phyloP scores from a whole-genome alignment of 2,329 filamentous ascomycete species.

The Claviceps fusiformis region DNA sequence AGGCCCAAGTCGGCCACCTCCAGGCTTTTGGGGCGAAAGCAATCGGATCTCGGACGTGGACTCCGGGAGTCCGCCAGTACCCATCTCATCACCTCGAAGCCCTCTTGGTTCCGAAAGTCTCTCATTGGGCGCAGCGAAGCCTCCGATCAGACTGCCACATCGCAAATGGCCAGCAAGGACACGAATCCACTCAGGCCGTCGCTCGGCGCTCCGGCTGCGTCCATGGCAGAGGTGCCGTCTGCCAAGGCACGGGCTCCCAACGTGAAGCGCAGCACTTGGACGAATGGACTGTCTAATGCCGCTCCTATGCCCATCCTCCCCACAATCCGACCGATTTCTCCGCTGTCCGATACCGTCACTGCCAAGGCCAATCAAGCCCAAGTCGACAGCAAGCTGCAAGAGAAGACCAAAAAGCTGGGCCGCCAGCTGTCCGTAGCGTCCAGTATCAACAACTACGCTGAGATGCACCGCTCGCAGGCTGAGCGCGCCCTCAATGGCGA shows the following conservation, averaged over 20 bases:
- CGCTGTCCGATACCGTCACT: conserved; percentile 85
- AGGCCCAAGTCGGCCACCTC: conserved; percentile 84
- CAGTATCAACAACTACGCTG: conserved; percentile 82
- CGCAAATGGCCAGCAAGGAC: conserved; percentile 34
- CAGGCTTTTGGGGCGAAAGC: conserved; percentile 74
- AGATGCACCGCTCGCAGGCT: conserved; percentile 79
- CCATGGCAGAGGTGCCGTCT: conserved; percentile 24
- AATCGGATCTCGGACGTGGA: conserved; percentile 63
- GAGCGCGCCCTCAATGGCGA: conserved; percentile 81
- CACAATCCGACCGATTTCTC: conserved; percentile 86
- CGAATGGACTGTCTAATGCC: conserved; percentile 63
- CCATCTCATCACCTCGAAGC: conserved; percentile 61
- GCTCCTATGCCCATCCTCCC: conserved; percentile 94
- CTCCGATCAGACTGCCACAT: conserved; percentile 39
- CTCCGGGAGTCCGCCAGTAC: conserved; percentile 43
- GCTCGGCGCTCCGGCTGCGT: conserved; percentile 26
- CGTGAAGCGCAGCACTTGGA: conserved; percentile 85
- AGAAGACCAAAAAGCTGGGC: conserved; percentile 82
- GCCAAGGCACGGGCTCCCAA: conserved; percentile 30
- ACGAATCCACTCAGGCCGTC: conserved; percentile 28
- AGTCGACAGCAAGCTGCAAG: conserved; percentile 30
- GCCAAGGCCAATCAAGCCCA: conserved; percentile 67
- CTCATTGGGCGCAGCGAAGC: conserved; percentile 69
- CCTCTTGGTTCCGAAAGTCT: conserved; percentile 94
- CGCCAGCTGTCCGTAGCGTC: conserved; percentile 87